phyloP scores from a whole-genome alignment of 192 early-diverging fungal genomes.

The Coemansia reversa region DNA sequence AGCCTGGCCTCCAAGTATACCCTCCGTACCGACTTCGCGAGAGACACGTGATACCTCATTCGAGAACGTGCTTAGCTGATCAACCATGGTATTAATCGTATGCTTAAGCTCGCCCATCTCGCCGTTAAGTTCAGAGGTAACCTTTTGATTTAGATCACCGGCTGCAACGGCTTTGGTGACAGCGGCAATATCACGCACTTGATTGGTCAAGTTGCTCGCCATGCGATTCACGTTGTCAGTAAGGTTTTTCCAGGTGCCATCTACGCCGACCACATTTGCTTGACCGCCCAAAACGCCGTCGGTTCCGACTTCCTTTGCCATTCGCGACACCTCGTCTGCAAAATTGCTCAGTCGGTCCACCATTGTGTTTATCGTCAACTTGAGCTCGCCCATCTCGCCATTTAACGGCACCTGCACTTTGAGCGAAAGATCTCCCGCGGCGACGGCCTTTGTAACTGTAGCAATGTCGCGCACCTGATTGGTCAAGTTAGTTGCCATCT shows the following conservation, averaged over 20 bases:
- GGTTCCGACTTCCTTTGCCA: conserved; percentile 58
- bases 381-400: conserved; percentile 62
- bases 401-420: conserved; percentile 58
- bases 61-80: conserved; percentile 60
- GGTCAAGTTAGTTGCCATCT: conserved; percentile 59
- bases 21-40: conserved; percentile 65
- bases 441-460: conserved; percentile 45
- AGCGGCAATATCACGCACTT: conserved; percentile 59
- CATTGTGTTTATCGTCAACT: conserved; percentile 52
- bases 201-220: conserved; percentile 62
- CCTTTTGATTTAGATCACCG: conserved; percentile 57
- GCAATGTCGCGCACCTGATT: conserved; percentile 57
- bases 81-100: conserved; percentile 65
- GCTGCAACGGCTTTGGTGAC: conserved; percentile 63
- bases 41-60: conserved; percentile 65
- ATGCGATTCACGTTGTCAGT: conserved; percentile 62
- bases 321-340: conserved; percentile 53
- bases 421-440: conserved; percentile 56
- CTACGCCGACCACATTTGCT: conserved; percentile 54
- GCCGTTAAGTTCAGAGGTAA: conserved; percentile 57
- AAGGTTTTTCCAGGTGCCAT: conserved; percentile 58
- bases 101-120: conserved; percentile 61
- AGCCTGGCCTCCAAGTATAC: conserved; percentile 60
- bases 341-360: conserved; percentile 57
- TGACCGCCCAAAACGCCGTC: conserved; percentile 57